Conservation (phyloP, 129 eudicot species). For the Erigeron canadensis region DNA sequence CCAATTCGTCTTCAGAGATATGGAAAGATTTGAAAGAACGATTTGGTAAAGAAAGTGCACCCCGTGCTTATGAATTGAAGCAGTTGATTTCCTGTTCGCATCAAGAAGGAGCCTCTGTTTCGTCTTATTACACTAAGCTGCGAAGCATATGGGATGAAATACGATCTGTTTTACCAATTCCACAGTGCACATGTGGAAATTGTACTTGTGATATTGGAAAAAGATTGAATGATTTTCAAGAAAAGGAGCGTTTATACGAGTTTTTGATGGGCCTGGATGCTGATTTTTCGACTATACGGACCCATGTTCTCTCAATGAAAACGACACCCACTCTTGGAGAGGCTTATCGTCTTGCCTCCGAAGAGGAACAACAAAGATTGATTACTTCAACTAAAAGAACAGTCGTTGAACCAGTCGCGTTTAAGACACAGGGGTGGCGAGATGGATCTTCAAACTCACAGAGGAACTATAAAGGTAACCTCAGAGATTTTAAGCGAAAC, state of each 20-base stretch:
- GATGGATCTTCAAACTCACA: background rate
- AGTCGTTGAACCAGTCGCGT: background rate
- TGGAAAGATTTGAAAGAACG: background rate
- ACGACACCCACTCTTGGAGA: background rate
- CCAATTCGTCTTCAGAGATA: background rate
- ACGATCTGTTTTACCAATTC: background rate
- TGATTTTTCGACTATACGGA: background rate
- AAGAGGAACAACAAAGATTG: background rate
- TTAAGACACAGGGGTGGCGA: background rate
- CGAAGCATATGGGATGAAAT: background rate
- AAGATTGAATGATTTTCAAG: background rate
- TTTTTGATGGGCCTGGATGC: background rate
- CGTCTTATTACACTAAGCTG: background rate
- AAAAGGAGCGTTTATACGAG: background rate
- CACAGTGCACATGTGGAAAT: background rate
- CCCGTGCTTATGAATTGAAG: background rate
- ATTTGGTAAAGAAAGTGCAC: background rate
- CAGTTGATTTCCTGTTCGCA: background rate
- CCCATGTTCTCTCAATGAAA: background rate
- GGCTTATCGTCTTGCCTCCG: background rate
- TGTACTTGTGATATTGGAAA: slow-evolving; percentile 1
- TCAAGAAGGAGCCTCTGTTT: background rate
- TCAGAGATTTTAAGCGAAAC: background rate
- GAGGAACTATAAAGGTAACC: background rate
- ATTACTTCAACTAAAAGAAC: background rate